Evolutionary conservation across 768 basidiomycete species (phyloP).

Genomic region (Pleurotus tuber-regium): DNA sequence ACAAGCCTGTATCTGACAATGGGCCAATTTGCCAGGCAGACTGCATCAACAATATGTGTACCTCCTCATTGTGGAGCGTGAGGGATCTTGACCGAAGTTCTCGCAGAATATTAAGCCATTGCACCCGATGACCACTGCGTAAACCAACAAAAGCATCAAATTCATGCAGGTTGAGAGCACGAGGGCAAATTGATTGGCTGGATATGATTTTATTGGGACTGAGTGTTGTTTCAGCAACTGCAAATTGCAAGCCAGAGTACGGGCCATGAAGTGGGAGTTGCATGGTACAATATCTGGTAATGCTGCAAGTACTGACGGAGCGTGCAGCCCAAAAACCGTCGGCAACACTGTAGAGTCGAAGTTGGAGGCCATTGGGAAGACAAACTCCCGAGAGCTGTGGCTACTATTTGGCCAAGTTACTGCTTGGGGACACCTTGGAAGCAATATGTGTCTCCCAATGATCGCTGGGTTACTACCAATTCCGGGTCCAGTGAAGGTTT

Average conservation of each 20-base stretch:
- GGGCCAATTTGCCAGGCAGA: conserved; percentile 42
- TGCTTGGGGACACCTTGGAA: conserved; percentile 21
- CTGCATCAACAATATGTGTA: conserved; percentile 42
- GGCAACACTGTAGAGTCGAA: conserved; percentile 24
- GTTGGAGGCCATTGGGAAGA: not conserved
- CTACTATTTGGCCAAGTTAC: conserved; percentile 18
- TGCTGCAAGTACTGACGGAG: conserved; percentile 15
- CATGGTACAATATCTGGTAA: conserved; percentile 25
- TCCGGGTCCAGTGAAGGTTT: conserved; percentile 15
- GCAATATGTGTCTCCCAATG: conserved; percentile 14
- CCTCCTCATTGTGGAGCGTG: conserved; percentile 35
- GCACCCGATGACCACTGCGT: conserved; percentile 41
- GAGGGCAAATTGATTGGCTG: conserved; percentile 37
- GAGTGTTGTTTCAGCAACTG: conserved; percentile 32
- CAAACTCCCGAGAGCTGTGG: conserved; percentile 9
- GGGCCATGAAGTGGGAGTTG: conserved; percentile 21
- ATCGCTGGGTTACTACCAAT: conserved; percentile 26
- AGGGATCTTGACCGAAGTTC: conserved; percentile 39
- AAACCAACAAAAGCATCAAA: conserved; percentile 41
- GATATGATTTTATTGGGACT: conserved; percentile 43
- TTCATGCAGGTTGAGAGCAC: conserved; percentile 42
- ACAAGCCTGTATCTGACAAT: conserved; percentile 8
- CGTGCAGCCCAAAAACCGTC: conserved; percentile 11
- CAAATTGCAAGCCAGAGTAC: conserved; percentile 34
- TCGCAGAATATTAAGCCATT: conserved; percentile 51